A percentile compares a stretch with the other conserved stretches of the same genome.
phyloP scores from a whole-genome alignment of 2,329 filamentous ascomycete species.

The Dothidotthia symphoricarpi region DNA sequence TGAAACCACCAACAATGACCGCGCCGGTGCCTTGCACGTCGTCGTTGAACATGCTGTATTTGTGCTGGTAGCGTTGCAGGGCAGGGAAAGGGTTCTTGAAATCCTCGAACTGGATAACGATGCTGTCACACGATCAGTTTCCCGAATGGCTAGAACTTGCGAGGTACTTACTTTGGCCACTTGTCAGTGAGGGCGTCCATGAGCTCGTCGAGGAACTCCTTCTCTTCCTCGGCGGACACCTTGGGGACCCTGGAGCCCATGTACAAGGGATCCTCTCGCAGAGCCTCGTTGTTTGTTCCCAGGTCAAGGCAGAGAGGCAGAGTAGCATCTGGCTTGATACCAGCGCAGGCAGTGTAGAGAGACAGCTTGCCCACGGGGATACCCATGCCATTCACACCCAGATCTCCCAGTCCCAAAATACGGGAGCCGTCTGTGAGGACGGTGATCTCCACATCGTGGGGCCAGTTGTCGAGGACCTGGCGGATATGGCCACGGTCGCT shows the following conservation, averaged over 20 bases:
- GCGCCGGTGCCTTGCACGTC: slow-evolving; percentile 97
- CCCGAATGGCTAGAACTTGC: slow-evolving; percentile 2
- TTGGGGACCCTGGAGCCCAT: slow-evolving; percentile 85
- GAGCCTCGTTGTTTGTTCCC: slow-evolving; percentile 62
- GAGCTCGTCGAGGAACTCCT: slow-evolving; percentile 94
- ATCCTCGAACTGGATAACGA: slow-evolving; percentile 91
- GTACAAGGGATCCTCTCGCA: slow-evolving; percentile 81
- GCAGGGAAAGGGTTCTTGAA: slow-evolving; percentile 98
- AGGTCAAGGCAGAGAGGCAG: slow-evolving; percentile 63
- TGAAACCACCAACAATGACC: slow-evolving; percentile 82
- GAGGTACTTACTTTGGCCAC: slow-evolving; percentile 60
- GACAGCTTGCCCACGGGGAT: slow-evolving; percentile 97
- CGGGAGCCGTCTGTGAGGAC: slow-evolving; percentile 95
- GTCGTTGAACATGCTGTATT: slow-evolving; percentile 96
- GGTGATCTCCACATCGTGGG: slow-evolving; percentile 89
- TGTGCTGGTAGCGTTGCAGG: slow-evolving; percentile 81
- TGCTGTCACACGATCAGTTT: slow-evolving; percentile 48
- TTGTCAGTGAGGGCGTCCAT: slow-evolving; percentile 85
- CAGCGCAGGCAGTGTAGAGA: slow-evolving; percentile 91
- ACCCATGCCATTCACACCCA: slow-evolving; percentile 95
- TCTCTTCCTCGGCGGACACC: slow-evolving; percentile 72
- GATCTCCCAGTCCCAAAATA: slow-evolving; percentile 87
- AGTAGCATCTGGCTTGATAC: slow-evolving; percentile 76
- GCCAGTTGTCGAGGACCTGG: slow-evolving; percentile 91
- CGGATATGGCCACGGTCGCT: slow-evolving; percentile 88